These are phyloP conservation scores for Magnolia changhungtana DNA, from an alignment of 164 flowering plant species.

Conservation along the genomic window DNA sequence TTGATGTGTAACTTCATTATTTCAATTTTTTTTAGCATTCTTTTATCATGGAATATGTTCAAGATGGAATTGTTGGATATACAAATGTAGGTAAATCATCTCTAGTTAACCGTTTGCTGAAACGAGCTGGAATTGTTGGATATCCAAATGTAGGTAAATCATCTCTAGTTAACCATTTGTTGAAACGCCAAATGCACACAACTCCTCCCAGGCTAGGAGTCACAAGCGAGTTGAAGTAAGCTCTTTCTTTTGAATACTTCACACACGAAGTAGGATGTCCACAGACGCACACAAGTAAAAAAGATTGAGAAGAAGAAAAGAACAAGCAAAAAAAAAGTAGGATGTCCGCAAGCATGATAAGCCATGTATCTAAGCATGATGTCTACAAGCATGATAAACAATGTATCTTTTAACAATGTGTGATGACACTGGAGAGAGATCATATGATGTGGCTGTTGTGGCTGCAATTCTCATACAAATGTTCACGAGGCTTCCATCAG, in stretches of 20 bases:
- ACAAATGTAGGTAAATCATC: slow-evolving; percentile 99
- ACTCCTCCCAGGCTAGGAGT: slow-evolving; percentile 99
- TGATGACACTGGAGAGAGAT: slow-evolving; percentile 98
- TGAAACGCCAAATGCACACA: slow-evolving; percentile 86
- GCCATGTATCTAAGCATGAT: too few relatives aligned
- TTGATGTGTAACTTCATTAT: background rate
- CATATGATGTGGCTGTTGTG: slow-evolving; percentile 79
- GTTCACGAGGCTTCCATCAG: slow-evolving; percentile 67
- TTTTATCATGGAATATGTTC: slow-evolving; percentile 45
- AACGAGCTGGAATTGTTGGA: slow-evolving; percentile 96
- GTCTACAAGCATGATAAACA: too few relatives aligned
- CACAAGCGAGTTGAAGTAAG: slow-evolving; percentile 85
- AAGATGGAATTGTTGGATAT: slow-evolving; percentile 97
- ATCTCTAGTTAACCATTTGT: slow-evolving; percentile 87
- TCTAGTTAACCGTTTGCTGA: slow-evolving; percentile 86
- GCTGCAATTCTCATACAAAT: slow-evolving; percentile 91
- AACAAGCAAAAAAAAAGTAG: slow-evolving; percentile 23
- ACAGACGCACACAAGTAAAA: slow-evolving; percentile 52
- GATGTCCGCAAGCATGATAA: too few relatives aligned
- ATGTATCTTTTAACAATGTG: slow-evolving; percentile 57
- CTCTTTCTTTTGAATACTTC: background rate
- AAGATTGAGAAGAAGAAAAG: too few relatives aligned
- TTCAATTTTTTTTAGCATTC: background rate
- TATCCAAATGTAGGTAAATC: slow-evolving; percentile 99
- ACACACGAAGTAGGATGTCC: background rate